phyloP scores from a whole-genome alignment of 2,329 filamentous ascomycete genomes.

The Aureobasidium uvarum region DNA sequence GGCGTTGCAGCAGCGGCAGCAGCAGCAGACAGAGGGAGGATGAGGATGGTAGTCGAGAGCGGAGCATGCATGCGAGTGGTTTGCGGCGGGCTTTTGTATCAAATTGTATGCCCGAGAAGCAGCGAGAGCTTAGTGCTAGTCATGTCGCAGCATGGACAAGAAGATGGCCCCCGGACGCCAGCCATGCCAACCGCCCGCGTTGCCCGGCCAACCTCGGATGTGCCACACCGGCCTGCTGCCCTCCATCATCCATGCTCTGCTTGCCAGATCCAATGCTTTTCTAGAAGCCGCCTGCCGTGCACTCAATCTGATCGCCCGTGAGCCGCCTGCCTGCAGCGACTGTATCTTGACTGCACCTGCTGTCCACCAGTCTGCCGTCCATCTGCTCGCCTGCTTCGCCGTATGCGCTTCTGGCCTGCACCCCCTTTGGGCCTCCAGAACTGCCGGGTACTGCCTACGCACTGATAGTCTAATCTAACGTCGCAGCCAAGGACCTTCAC shows the following conservation, averaged over 20 bases:
- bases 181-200: neutral
- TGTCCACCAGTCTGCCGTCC: neutral
- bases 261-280: neutral
- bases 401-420: neutral
- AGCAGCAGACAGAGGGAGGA: slow-evolving; percentile 2
- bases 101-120: neutral
- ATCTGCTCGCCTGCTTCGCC: neutral
- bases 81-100: slow-evolving; percentile 17
- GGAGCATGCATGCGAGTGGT: slow-evolving; percentile 22
- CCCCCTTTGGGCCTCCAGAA: slow-evolving; percentile 15
- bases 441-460: slow-evolving; percentile 15
- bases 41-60: neutral
- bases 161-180: neutral
- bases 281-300: slow-evolving; percentile 5
- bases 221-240: neutral
- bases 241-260: neutral
- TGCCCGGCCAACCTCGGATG: neutral
- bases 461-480: slow-evolving; percentile 26
- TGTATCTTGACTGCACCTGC: slow-evolving; percentile 2
- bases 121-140: neutral
- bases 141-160: neutral
- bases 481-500: slow-evolving; percentile 21
- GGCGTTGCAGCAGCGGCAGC: neutral
- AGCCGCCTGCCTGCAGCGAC: slow-evolving; percentile 16
- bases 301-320: slow-evolving; percentile 2